Evolutionary conservation across 331 rosid genomes (phyloP).

Genomic region (Quercus lobata): DNA sequence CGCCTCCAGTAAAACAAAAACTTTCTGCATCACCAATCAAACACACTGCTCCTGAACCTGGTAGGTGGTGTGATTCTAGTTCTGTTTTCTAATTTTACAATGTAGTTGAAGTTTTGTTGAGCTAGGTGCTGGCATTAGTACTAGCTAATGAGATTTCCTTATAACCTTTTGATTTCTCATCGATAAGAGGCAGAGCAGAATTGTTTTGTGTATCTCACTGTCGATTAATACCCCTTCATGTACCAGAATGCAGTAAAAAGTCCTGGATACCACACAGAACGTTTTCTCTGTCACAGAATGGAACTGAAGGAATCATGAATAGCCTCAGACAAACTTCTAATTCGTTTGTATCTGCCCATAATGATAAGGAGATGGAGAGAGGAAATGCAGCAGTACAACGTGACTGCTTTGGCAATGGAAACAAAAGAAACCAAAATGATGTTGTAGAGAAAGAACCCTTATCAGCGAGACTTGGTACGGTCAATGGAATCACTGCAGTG

Average conservation of each 20-base stretch:
- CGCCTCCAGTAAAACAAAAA: conserved; percentile 30
- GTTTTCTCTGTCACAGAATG: conserved; percentile 23
- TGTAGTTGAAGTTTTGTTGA: not conserved
- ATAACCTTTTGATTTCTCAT: not conserved
- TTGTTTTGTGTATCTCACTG: not conserved
- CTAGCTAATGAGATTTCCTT: not conserved
- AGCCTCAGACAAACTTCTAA: conserved; percentile 28
- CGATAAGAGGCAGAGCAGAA: not conserved
- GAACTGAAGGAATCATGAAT: conserved; percentile 46
- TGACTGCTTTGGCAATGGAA: conserved; percentile 13
- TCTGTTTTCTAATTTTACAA: not conserved
- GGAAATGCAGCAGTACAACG: conserved; percentile 12
- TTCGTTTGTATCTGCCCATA: conserved; percentile 10
- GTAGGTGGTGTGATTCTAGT: conserved; percentile 21
- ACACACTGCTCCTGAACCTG: conserved; percentile 27
- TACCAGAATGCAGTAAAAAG: conserved; percentile 36
- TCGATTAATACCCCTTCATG: conserved; percentile 3
- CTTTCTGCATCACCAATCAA: conserved; percentile 17
- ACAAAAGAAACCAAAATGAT: conserved; percentile 10
- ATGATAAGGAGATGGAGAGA: conserved; percentile 21
- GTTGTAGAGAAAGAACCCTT: conserved; percentile 18
- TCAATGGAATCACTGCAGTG: conserved; percentile 2
- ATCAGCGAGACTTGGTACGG: conserved; percentile 4
- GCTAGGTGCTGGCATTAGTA: not conserved
- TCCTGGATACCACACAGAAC: conserved; percentile 16